Evolutionary conservation across 2,329 filamentous ascomycete species (phyloP).

Genomic region (Curvularia sp.): DNA sequence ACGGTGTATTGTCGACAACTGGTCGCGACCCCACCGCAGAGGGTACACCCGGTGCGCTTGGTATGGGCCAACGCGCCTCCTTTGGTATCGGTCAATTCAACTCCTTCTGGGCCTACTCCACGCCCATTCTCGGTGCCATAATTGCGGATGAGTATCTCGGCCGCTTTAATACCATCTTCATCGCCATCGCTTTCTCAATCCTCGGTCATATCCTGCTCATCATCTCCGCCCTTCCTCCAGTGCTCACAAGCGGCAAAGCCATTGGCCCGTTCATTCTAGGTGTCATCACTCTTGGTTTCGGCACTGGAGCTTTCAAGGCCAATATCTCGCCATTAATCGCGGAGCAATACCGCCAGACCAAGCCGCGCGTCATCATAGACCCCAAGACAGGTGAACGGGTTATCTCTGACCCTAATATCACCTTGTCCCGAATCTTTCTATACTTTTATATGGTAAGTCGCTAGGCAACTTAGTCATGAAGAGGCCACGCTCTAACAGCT

Average conservation of each 20-base stretch:
- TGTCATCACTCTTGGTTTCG: constrained; percentile 57
- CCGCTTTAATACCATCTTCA: constrained; percentile 67
- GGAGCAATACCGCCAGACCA: constrained; percentile 70
- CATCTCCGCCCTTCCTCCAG: constrained; percentile 61
- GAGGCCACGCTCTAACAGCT: background rate
- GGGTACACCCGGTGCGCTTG: constrained; percentile 47
- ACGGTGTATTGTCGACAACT: constrained; percentile 44
- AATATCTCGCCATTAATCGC: constrained; percentile 69
- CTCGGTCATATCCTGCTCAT: constrained; percentile 64
- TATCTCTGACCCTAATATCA: constrained; percentile 73
- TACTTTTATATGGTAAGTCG: constrained; percentile 56
- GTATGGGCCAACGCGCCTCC: constrained; percentile 49
- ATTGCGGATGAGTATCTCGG: constrained; percentile 66
- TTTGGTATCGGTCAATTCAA: constrained; percentile 51
- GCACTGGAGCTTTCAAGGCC: constrained; percentile 58
- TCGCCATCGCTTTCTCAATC: constrained; percentile 57
- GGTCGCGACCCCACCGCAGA: constrained; percentile 39
- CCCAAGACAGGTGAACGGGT: constrained; percentile 68
- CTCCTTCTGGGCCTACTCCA: constrained; percentile 53
- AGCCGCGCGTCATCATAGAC: constrained; percentile 63
- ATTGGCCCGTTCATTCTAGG: constrained; percentile 61
- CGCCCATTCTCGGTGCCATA: constrained; percentile 61
- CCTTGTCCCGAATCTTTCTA: constrained; percentile 68
- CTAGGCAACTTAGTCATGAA: background rate
- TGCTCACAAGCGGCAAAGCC: constrained; percentile 52